Base-by-base conservation (phyloP, 129 eudicot genomes). In the Flaveria sonorensis region DNA sequence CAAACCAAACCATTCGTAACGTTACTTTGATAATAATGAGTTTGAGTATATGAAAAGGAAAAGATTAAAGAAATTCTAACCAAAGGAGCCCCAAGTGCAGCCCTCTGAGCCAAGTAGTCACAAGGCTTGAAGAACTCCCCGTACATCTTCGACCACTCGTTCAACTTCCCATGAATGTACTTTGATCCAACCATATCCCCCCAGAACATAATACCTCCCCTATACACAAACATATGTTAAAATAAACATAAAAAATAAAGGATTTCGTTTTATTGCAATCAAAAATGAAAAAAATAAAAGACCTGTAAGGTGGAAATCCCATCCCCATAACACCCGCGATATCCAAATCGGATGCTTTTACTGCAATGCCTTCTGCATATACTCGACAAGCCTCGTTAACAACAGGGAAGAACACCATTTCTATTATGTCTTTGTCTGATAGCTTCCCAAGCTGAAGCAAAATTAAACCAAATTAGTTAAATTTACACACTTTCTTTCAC, bases 221-320 rank as follows among this genome's bases (percentile, higher is more conserved):
- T 91, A 84, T 46, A 56, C 18, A 61, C 28, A 66, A 20, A 45
- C 39, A 32, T 23, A 70, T 0, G 36, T 72, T 30, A 30, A 30
- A 14, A 6, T 6, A 18, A 8, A 7, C 40, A 36, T 36, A 36
- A 36, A 30, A 36, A 36, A 5, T 36, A 36, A 36, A 36, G 1
- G 6, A 5, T 5, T 36, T 36, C n/a, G 40, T 36, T 36, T 36
- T 6, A 36, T 36, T 36, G 40, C 7, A 5, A 36, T 36, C 6
- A 36, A 36, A 36, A 36, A 53, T 2, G 10, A 50, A 50, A 50
- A 11, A 14, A 50, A 14, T 50, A 45, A 32, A 28, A 75, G 32
- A 93, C 98, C 98, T 93, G 92, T 91, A 94, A 52, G 94, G 92
- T 21, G 99, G 97, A 68, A 91, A 95, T 4, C 97, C 99, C 97